These are phyloP conservation scores for Parathielavia appendiculata DNA, from an alignment of 495 filamentous ascomycete genomes.

Conservation along the genomic window DNA sequence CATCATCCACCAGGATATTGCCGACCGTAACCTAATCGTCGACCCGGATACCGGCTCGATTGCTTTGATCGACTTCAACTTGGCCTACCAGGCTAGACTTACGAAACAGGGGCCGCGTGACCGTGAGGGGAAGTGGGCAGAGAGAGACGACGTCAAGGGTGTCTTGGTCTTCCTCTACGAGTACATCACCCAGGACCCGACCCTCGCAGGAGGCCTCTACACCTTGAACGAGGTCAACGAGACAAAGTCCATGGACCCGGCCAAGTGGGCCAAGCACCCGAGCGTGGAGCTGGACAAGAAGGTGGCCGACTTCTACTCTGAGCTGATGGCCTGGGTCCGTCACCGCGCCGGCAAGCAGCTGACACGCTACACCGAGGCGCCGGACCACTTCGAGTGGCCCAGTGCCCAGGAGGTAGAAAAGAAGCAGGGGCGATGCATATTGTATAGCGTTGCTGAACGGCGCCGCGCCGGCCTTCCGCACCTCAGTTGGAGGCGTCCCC, in stretches of 20 bases:
- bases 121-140: slow-evolving; percentile 19
- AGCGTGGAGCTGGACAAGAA: neutral
- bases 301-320: neutral
- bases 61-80: slow-evolving; percentile 41
- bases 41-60: slow-evolving; percentile 30
- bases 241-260: neutral
- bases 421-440: neutral
- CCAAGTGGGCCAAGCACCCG: neutral
- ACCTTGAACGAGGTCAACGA: neutral
- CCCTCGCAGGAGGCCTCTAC: neutral
- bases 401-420: neutral
- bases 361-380: neutral
- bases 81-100: slow-evolving; percentile 16
- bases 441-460: no score
- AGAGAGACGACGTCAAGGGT: slow-evolving; percentile 36
- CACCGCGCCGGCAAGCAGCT: neutral
- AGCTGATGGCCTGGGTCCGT: neutral
- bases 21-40: slow-evolving; percentile 37
- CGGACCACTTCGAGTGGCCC: neutral
- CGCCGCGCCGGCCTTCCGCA: neutral
- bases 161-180: slow-evolving; percentile 16
- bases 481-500: neutral
- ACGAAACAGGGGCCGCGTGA: neutral
- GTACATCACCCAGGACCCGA: neutral
- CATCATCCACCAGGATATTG: slow-evolving; percentile 40